Base-by-base conservation (phyloP, 2,329 filamentous ascomycete genomes). In the Apiospora rasikravindrae region DNA sequence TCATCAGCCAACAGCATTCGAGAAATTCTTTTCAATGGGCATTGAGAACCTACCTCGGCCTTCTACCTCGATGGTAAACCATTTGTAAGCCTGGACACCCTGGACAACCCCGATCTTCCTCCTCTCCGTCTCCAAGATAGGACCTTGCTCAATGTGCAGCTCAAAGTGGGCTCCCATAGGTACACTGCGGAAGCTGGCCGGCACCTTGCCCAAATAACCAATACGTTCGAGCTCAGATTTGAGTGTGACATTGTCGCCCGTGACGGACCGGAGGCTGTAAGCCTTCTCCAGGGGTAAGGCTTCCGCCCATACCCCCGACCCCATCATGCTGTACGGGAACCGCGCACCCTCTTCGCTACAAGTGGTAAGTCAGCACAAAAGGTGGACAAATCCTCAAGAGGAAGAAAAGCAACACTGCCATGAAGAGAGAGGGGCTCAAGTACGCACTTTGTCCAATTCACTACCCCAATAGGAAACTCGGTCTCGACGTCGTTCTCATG, bases 101-200 rank as follows among this genome's bases (percentile, higher is more conserved):
- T 88, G 87, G 5, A 95, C 93, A 8, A 93, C 87, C 29, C 92
- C 91, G 69, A 96, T 87, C 70, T 90, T 90, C 75, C 90, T 87
- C 37, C 86, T 83, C 40, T 88, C 85, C 22, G 86, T 86, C 77
- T 95, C 91, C 0, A 97, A 86, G 45, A 94, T 89, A 0, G 93
- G 93, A 0, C 93, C 93, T 80, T 97, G 94, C 80, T 97, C 94
- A 70, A 96, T 96, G 78, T 96, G 94, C 13, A 96, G 86, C 80
- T 96, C 93, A 77, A 96, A 95, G 80, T 96, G 93, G 0, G 92
- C 93, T 0, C 89, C 92, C 82, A 95, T 90, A 0, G 92, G 92
- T 22, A 87, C 89, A 44, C 86, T 83, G 40, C 42, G 84, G 79
- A 92, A 86, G 70, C 85, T 89, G 29, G 88, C 88, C 11, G 87